Conservation (phyloP, 2,329 filamentous ascomycete genomes). For the Aureobasidium musti region DNA sequence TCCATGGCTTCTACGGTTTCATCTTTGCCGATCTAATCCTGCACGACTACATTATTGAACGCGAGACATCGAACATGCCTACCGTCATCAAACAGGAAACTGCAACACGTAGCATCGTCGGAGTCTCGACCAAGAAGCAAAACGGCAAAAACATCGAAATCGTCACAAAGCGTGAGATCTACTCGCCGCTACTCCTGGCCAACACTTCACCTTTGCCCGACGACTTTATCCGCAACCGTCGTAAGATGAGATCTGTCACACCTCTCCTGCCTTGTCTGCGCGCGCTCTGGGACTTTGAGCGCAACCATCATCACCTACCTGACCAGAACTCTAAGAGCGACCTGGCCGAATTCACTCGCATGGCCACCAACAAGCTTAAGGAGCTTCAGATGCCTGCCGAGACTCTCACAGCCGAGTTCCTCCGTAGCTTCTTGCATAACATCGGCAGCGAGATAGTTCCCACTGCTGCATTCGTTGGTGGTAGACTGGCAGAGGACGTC, state of each 20-base stretch:
- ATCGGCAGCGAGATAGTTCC: constrained; percentile 81
- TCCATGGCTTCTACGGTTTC: constrained; percentile 90
- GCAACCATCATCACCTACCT: constrained; percentile 46
- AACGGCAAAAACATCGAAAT: constrained; percentile 72
- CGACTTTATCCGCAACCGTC: constrained; percentile 68
- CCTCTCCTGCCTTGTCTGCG: constrained; percentile 83
- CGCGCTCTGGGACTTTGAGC: constrained; percentile 84
- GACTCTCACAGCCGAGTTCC: constrained; percentile 59
- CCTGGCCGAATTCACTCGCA: constrained; percentile 71
- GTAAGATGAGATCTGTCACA: constrained; percentile 73
- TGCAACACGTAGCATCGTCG: constrained; percentile 72
- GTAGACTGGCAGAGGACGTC: constrained; percentile 89
- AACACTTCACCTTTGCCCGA: constrained; percentile 71
- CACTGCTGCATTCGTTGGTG: constrained; percentile 85
- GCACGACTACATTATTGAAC: constrained; percentile 87
- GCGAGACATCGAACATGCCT: constrained; percentile 74
- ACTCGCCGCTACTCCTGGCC: constrained; percentile 83
- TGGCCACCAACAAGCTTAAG: constrained; percentile 76
- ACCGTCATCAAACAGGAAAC: constrained; percentile 62
- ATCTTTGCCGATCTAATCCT: constrained; percentile 90
- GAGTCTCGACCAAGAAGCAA: constrained; percentile 68
- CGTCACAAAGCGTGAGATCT: constrained; percentile 88
- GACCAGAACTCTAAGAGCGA: constrained; percentile 60
- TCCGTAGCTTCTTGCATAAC: constrained; percentile 84
- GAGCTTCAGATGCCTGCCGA: constrained; percentile 56